Evolutionary conservation across 2,329 filamentous ascomycete genomes (phyloP), one percentile per base, ranked within the genome.

Genomic region (Simplicillium sp.): DNA sequence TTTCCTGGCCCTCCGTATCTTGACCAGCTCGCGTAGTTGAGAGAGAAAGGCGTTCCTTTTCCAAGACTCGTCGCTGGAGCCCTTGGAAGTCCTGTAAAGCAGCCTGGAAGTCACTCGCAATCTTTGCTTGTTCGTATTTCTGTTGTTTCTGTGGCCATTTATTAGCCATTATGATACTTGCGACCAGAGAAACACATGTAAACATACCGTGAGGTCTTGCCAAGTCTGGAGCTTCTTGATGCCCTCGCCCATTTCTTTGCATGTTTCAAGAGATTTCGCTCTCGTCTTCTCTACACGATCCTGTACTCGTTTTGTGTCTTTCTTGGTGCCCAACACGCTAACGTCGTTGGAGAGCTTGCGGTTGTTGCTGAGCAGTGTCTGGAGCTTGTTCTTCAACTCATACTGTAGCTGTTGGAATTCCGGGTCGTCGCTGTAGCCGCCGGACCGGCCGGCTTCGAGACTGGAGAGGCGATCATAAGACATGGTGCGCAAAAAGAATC

Each of bases 81-180:
- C 74, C 74, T 66, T 97, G 90, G 64, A 98, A 98, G 54, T 96
- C 89, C 51, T 82, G 79, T 44, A 97, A 77, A 37, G 86, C 85
- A 29, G 85, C 77, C 57, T 89, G 85, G 69, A 97, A 96, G 60
- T 97, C 89, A 56, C 87, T 85, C 46, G 87, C 90, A 29, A 98
- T 75, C 61, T 97, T 97, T 52, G 90, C 86, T 56, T 96, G 90
- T 16, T 88, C 92, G 69, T 94, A 97, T 64, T 90, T 94, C 70
- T 98, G 92, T 41, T 87, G 85, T 45, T 90, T 87, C 87, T 95
- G 45, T 40, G 17, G 45, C 42, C 18, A 28, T 29, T 25, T 25
- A 33, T 34, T 15, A 20, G 7, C 29, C 16, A 15, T 35, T 35
- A 17, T 9, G 28, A 13, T 15, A 9, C 14, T 28, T 35, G 33